Conservation (phyloP, 169 alveolate species). For the Pseudocohnilembus persalinus region DNA sequence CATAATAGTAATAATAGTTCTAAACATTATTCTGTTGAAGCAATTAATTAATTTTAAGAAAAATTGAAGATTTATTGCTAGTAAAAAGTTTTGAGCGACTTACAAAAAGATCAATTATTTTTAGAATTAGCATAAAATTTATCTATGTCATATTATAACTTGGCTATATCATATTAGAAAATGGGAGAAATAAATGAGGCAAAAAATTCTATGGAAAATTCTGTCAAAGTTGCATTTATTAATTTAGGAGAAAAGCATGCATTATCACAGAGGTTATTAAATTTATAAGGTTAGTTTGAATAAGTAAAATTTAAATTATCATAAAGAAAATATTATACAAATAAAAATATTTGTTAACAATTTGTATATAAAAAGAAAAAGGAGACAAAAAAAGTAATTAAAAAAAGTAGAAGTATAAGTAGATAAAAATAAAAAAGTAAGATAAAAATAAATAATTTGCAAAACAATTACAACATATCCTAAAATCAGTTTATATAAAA, state of each 20-base stretch:
- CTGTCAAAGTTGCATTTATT: not conserved
- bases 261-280: not conserved
- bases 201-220: not conserved
- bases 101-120: too few species aligned
- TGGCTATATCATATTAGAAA: not conserved
- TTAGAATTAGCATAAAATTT: not conserved
- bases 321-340: too few species aligned
- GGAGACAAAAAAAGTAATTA: not conserved
- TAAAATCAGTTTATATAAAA: too few species aligned
- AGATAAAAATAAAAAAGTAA: too few species aligned
- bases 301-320: not conserved
- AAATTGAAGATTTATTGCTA: not conserved
- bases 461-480: too few species aligned
- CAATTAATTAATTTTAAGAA: not conserved
- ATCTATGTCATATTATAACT: not conserved
- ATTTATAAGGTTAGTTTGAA: not conserved
- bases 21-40: not conserved
- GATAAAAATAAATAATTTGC: too few species aligned
- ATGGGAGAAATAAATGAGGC: not conserved
- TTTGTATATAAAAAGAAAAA: too few species aligned
- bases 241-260: not conserved
- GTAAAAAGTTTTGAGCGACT: too few species aligned
- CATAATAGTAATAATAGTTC: not conserved
- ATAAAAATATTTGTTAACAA: too few species aligned
- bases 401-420: too few species aligned